Evolutionary conservation across 805 yeast species (phyloP).

Genomic region (Candida coleopterorum): DNA sequence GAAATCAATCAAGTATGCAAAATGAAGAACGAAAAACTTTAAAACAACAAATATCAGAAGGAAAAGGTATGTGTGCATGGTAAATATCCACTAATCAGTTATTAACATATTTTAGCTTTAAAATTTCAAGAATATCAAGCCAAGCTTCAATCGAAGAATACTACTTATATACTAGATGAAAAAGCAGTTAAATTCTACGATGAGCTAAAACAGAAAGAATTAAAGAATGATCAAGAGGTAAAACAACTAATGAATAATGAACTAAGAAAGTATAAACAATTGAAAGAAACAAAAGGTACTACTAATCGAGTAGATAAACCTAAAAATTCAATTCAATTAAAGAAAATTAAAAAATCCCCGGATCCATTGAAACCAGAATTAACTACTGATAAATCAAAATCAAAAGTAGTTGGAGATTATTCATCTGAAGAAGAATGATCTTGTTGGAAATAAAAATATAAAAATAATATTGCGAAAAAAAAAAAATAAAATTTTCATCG

Average conservation of each 20-base stretch:
- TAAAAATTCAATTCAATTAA: neutral
- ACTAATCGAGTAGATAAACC: neutral
- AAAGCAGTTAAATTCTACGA: slow-evolving; percentile 33
- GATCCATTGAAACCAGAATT: neutral
- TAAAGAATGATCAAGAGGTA: slow-evolving; percentile 14
- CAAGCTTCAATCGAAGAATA: slow-evolving; percentile 27
- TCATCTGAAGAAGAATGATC: slow-evolving; percentile 13
- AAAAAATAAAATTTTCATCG: neutral
- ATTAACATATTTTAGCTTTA: slow-evolving; percentile 3
- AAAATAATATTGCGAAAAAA: no score
- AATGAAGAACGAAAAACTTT: slow-evolving; percentile 29
- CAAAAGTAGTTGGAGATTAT: slow-evolving; percentile 5
- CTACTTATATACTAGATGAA: slow-evolving; percentile 37
- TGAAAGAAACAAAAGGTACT: slow-evolving; percentile 2
- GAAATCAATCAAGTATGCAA: neutral
- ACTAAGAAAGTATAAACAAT: slow-evolving; percentile 11
- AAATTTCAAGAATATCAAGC: slow-evolving; percentile 14
- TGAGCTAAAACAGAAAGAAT: slow-evolving; percentile 17
- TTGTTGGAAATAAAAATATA: no score
- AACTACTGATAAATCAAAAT: neutral
- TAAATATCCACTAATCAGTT: neutral
- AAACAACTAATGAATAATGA: slow-evolving; percentile 20
- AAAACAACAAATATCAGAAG: slow-evolving; percentile 38
- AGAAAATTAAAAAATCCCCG: neutral
- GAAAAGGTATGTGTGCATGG: slow-evolving; percentile 28